Base-by-base conservation (phyloP, 2,329 filamentous ascomycete species). In the Zelopaecilomyces penicillatus region DNA sequence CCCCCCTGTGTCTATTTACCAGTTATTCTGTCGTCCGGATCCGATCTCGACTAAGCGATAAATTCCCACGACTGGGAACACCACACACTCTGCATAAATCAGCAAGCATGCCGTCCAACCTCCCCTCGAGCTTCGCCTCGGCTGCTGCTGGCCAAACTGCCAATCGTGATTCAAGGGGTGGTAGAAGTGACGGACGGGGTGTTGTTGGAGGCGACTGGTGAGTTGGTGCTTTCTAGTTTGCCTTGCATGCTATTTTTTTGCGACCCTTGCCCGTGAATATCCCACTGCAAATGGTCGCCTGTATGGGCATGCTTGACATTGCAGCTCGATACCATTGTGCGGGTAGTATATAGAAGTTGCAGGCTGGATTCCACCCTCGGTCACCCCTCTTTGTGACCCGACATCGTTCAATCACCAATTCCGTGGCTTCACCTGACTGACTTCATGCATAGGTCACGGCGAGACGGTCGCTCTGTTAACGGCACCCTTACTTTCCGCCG, bases 41-140 rank as follows among this genome's bases (percentile, higher is more conserved):
- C 46, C 36, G 31, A 42, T 19, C 41, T 48, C 31, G 33, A 43
- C 39, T 43, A 30, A 36, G 48, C 42, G 39, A 48, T 39, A 39
- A 37, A 39, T 32, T 38, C 12, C 45, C 45, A 36, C 45, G 45
- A 37, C 32, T 45, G 37, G 41, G 34, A 37, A 29, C 33, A 36
- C 42, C 19, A 39, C 32, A 42, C 35, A 33, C 43, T 43, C 52
- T 30, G 41, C 43, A 41, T 40, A 41, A 51, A 49, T 46, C 48
- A 39, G 48, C 54, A 55, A 66, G 51, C 48, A 75, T 88, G 84
- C 78, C 83, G 70, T 80, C 82, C 64, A 82, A 85, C 70, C 77
- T 88, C 65, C 82, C 84, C 58, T 87, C 85, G 57, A 89, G 83
- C 74, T 90, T 90, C 69, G 85, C 85, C 64, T 88, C 85, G 62